Conservation (phyloP, 352 stramenopile genomes). For the Salisapilia sapeloensis region DNA sequence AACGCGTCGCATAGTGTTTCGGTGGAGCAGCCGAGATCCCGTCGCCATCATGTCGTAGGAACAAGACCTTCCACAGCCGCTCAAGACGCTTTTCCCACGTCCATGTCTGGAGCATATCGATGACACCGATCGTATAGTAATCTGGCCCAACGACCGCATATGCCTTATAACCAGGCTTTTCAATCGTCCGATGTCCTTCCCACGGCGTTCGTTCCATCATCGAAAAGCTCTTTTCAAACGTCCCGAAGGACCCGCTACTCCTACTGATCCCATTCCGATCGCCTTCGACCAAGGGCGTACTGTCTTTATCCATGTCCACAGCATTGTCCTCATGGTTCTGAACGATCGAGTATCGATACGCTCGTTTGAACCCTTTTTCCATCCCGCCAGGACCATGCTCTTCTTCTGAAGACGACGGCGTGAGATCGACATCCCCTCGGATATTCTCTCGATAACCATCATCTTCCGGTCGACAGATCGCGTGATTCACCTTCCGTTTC, state of each 20-base stretch:
- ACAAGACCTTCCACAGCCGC: conserved; percentile 67
- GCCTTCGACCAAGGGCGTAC: conserved; percentile 19
- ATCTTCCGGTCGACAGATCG: conserved; percentile 42
- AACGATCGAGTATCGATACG: conserved; percentile 58
- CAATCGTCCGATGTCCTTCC: conserved; percentile 33
- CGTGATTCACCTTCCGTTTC: conserved; percentile 55
- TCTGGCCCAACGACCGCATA: conserved; percentile 64
- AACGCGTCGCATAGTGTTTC: conserved; percentile 53
- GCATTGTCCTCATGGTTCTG: conserved; percentile 20
- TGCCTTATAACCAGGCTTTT: conserved; percentile 53
- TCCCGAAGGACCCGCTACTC: conserved; percentile 13
- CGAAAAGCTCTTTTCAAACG: conserved; percentile 10
- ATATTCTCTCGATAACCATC: conserved; percentile 22
- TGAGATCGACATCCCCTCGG: conserved; percentile 13
- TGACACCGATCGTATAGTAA: conserved; percentile 78
- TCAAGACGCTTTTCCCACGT: conserved; percentile 71
- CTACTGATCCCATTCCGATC: conserved; percentile 24
- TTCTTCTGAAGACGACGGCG: conserved; percentile 10
- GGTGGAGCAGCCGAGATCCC: conserved; percentile 71
- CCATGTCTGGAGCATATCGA: conserved; percentile 86
- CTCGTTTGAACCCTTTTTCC: conserved; percentile 27
- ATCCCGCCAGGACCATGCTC: too few species aligned
- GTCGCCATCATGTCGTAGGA: conserved; percentile 42
- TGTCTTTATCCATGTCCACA: conserved; percentile 8
- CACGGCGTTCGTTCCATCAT: conserved; percentile 13